Conservation (phyloP, 2,329 filamentous ascomycete species). For the Blastomyces emzantsi region DNA sequence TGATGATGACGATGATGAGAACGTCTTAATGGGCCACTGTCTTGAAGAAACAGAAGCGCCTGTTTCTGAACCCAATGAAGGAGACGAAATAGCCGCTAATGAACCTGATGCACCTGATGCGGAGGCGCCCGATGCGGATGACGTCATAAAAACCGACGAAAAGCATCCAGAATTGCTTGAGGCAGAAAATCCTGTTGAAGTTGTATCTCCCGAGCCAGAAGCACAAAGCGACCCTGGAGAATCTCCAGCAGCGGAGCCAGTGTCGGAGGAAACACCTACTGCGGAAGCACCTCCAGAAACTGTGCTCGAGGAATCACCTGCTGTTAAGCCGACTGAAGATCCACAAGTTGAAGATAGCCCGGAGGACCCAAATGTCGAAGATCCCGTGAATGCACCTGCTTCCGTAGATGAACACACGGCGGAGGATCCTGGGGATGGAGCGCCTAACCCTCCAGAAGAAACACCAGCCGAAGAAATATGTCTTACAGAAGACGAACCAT, state of each 20-base stretch:
- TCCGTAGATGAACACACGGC: not conserved
- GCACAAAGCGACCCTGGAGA: not conserved
- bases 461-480: not conserved
- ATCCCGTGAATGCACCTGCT: not conserved
- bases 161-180: slow-evolving; percentile 1
- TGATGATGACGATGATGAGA: slow-evolving; percentile 8
- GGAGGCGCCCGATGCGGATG: slow-evolving; percentile 2
- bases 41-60: slow-evolving; percentile 20
- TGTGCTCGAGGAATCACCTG: slow-evolving; percentile 4
- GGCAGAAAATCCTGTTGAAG: not conserved
- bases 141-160: slow-evolving; percentile 9
- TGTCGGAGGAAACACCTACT: not conserved
- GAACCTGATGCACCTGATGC: not conserved
- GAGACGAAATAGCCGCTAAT: slow-evolving; percentile 3
- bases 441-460: not conserved
- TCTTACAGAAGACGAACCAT: slow-evolving; percentile 3
- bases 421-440: slow-evolving; percentile 6
- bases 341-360: slow-evolving; percentile 8
- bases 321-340: not conserved
- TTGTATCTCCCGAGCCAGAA: not conserved
- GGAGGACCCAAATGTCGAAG: not conserved
- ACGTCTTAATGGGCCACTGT: not conserved
- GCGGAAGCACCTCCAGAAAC: slow-evolving; percentile 4
- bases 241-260: slow-evolving; percentile 3
- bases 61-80: slow-evolving; percentile 15